Percentiles rank a stretch among this genome's conserved stretches.
Evolutionary conservation across 1,284 basidiomycete species (phyloP).

Genomic region (Porogramme epimiltina): DNA sequence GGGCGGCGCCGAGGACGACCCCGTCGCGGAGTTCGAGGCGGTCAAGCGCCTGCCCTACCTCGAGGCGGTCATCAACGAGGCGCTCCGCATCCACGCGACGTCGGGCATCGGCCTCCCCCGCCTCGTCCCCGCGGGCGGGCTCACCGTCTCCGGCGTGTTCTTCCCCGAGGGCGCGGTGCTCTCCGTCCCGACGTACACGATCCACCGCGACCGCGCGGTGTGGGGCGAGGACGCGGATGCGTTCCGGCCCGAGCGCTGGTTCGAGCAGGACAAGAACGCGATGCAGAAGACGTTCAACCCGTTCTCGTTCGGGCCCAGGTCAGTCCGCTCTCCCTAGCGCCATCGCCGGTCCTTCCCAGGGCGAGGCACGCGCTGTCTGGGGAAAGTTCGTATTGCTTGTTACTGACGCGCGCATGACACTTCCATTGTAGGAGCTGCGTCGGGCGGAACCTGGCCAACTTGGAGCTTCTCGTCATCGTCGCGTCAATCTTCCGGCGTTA

Average conservation of each 20-base stretch:
- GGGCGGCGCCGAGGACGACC: slow-evolving; percentile 54
- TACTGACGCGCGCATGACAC: no score
- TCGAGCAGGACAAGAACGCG: slow-evolving; percentile 60
- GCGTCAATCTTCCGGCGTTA: slow-evolving; percentile 74
- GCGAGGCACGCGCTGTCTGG: background rate
- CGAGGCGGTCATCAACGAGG: slow-evolving; percentile 84
- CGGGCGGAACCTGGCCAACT: slow-evolving; percentile 72
- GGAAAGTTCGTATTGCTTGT: background rate
- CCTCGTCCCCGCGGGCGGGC: slow-evolving; percentile 67
- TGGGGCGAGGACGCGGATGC: slow-evolving; percentile 82
- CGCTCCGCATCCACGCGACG: slow-evolving; percentile 80
- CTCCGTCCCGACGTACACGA: slow-evolving; percentile 76
- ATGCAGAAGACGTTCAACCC: slow-evolving; percentile 78
- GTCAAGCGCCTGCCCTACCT: slow-evolving; percentile 77
- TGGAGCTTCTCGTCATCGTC: slow-evolving; percentile 77
- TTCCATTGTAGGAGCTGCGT: slow-evolving; percentile 71
- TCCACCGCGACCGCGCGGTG: slow-evolving; percentile 68
- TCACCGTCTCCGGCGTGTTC: slow-evolving; percentile 56
- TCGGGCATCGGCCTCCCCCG: slow-evolving; percentile 84
- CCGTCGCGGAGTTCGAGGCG: slow-evolving; percentile 54
- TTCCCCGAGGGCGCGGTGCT: slow-evolving; percentile 77
- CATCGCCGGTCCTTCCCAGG: background rate
- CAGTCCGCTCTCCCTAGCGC: slow-evolving; percentile 20
- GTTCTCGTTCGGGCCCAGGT: slow-evolving; percentile 72
- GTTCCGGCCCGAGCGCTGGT: slow-evolving; percentile 84